Percentiles rank a stretch among this genome's conserved stretches.
phyloP scores from a whole-genome alignment of 1,284 basidiomycete genomes.

The Mrakiaceae sp. region DNA sequence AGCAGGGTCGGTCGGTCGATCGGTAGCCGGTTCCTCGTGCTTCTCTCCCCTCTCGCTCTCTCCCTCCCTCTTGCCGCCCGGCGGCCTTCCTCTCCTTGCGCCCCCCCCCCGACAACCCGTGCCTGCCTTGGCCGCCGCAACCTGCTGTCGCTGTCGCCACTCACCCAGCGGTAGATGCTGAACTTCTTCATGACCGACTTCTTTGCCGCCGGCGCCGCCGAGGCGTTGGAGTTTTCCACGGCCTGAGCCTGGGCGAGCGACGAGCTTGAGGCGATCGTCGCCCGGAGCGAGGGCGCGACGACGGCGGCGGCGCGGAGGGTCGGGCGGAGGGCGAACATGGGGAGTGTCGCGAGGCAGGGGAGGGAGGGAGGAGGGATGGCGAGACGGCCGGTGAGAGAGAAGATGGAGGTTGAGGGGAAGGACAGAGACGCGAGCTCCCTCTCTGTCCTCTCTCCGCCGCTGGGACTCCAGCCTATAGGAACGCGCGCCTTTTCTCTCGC shows the following conservation, averaged over 20 bases:
- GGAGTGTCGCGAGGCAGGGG: constrained; percentile 21
- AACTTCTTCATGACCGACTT: constrained; percentile 61
- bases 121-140: background rate
- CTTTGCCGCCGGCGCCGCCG: constrained; percentile 29
- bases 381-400: constrained; percentile 9
- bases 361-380: constrained; percentile 3
- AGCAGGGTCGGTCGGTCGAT: background rate
- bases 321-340: constrained; percentile 26
- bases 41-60: constrained; percentile 5
- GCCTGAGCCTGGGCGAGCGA: constrained; percentile 22
- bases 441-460: too few relatives aligned
- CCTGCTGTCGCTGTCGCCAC: constrained; percentile 23
- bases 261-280: background rate
- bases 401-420: background rate
- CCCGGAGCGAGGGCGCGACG: constrained; percentile 2
- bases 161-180: constrained; percentile 92
- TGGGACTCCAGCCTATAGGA: too few relatives aligned
- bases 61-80: background rate
- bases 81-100: background rate
- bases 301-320: background rate
- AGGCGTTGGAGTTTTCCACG: constrained; percentile 18
- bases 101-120: background rate
- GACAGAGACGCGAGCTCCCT: constrained; percentile 4
- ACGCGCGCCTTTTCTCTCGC: too few relatives aligned
- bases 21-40: constrained; percentile 1